Conservation (phyloP, 805 yeast species). For the Yamadazyma phyllophila region DNA sequence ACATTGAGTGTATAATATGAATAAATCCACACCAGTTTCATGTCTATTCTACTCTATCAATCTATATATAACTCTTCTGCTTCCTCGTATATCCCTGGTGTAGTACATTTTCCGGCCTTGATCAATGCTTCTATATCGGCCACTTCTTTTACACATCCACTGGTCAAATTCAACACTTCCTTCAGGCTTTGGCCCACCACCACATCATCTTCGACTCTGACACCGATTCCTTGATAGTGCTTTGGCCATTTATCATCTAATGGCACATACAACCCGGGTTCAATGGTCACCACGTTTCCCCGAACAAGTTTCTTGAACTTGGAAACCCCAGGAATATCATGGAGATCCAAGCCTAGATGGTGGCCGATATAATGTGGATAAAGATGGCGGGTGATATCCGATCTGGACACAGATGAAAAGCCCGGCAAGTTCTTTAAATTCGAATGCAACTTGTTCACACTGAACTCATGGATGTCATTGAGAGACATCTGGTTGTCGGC, state of each 20-base stretch:
- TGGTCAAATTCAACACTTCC: slow-evolving; percentile 58
- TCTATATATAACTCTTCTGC: slow-evolving; percentile 26
- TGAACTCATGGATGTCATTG: slow-evolving; percentile 71
- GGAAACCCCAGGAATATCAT: slow-evolving; percentile 69
- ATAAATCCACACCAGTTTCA: neutral
- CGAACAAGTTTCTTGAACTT: slow-evolving; percentile 50
- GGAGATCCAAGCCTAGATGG: slow-evolving; percentile 89
- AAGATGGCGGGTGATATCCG: slow-evolving; percentile 50
- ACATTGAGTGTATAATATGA: slow-evolving; percentile 24
- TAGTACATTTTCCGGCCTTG: slow-evolving; percentile 51
- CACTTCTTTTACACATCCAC: slow-evolving; percentile 83
- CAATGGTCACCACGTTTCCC: slow-evolving; percentile 89
- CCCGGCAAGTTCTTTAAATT: slow-evolving; percentile 74
- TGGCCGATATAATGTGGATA: slow-evolving; percentile 98
- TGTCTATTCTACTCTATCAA: neutral
- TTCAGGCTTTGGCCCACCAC: slow-evolving; percentile 65
- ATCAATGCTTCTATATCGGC: slow-evolving; percentile 75
- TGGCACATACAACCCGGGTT: slow-evolving; percentile 94
- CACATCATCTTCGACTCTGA: slow-evolving; percentile 91
- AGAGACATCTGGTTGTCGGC: slow-evolving; percentile 52
- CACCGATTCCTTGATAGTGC: slow-evolving; percentile 83
- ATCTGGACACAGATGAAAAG: slow-evolving; percentile 47
- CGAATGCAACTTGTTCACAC: slow-evolving; percentile 55
- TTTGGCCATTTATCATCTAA: slow-evolving; percentile 68
- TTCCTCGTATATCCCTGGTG: slow-evolving; percentile 42